Evolutionary conservation across 1,139 yeast species (phyloP).

Genomic region (Nakaseomyces sp.): DNA sequence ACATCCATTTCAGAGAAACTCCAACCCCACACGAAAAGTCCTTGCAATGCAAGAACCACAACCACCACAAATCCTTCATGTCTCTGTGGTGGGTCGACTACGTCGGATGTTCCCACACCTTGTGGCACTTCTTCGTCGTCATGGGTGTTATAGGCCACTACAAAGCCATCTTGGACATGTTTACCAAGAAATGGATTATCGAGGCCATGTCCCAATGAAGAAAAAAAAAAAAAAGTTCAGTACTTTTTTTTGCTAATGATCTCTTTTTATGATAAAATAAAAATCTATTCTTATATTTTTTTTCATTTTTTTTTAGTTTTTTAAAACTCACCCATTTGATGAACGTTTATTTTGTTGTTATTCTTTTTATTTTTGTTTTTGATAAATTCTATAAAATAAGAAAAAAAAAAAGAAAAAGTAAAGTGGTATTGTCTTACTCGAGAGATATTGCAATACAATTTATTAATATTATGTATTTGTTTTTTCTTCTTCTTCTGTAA

Average conservation of each 20-base stretch:
- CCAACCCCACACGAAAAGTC: slow-evolving; percentile 32
- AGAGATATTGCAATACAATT: no score
- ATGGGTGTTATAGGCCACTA: slow-evolving; percentile 85
- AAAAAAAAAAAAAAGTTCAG: no score
- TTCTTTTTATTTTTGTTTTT: not conserved
- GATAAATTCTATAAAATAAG: not conserved
- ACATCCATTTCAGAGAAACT: slow-evolving; percentile 45
- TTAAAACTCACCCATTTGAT: not conserved
- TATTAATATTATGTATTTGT: no score
- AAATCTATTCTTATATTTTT: not conserved
- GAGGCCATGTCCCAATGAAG: not conserved
- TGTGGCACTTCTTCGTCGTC: slow-evolving; percentile 90
- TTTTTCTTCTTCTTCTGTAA: no score
- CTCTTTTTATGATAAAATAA: not conserved
- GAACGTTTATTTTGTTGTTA: not conserved
- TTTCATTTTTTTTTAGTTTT: no score
- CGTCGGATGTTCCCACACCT: slow-evolving; percentile 66
- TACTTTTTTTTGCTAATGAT: not conserved
- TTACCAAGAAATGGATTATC: slow-evolving; percentile 32
- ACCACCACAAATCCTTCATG: slow-evolving; percentile 38
- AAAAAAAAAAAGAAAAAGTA: not conserved
- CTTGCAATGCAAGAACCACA: slow-evolving; percentile 6
- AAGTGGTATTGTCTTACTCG: no score
- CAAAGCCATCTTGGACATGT: slow-evolving; percentile 64
- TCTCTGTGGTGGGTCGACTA: slow-evolving; percentile 85